Conservation (phyloP, 2,329 filamentous ascomycete species). For the Verticillium nubilum region DNA sequence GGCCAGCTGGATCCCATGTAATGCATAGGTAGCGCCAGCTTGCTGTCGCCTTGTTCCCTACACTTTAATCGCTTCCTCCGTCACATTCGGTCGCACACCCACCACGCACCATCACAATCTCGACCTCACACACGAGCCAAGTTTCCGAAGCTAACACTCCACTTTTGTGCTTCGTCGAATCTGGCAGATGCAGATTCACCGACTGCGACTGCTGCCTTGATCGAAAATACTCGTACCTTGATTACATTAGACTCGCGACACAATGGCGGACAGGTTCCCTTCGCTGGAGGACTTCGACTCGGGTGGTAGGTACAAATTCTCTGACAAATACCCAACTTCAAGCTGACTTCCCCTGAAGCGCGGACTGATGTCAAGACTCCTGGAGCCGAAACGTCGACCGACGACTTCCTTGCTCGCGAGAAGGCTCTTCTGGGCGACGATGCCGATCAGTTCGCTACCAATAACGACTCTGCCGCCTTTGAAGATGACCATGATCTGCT, state of each 20-base stretch:
- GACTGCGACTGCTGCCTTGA: background rate
- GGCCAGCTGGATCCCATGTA: background rate
- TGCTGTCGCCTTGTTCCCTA: background rate
- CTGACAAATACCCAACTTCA: too few relatives aligned
- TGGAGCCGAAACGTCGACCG: slow-evolving; percentile 54
- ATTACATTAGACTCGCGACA: background rate
- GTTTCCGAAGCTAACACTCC: background rate
- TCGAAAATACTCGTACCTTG: background rate
- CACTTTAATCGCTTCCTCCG: background rate
- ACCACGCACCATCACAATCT: background rate
- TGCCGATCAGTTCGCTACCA: slow-evolving; percentile 80
- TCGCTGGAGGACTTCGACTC: slow-evolving; percentile 74
- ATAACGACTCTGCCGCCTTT: slow-evolving; percentile 62
- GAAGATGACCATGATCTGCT: slow-evolving; percentile 67
- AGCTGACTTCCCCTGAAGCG: slow-evolving; percentile 38
- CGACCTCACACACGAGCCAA: background rate
- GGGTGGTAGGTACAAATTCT: slow-evolving; percentile 49
- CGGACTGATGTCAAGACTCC: slow-evolving; percentile 60
- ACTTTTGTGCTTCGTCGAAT: background rate
- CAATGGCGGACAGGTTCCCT: slow-evolving; percentile 74
- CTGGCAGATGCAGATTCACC: background rate
- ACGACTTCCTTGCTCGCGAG: slow-evolving; percentile 89
- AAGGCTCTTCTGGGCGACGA: slow-evolving; percentile 88
- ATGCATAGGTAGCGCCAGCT: background rate
- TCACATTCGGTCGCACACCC: background rate